Conservation (phyloP, 768 basidiomycete species). For the Lactarius sanguifluus region DNA sequence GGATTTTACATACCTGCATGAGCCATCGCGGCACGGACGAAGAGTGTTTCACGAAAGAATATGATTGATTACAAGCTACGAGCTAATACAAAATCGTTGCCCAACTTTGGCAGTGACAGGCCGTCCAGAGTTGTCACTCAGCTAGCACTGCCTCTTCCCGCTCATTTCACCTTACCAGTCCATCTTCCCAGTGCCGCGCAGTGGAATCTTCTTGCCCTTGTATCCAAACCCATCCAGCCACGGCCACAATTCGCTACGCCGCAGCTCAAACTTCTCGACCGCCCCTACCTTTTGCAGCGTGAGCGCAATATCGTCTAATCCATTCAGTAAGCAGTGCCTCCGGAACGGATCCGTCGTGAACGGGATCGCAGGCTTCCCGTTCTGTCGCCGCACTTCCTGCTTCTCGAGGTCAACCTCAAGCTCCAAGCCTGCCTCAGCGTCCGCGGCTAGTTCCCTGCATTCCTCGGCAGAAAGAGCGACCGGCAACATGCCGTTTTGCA, state of each 20-base stretch:
- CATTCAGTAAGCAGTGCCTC: slow-evolving; percentile 90
- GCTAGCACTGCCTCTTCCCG: background rate
- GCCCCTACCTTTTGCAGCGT: slow-evolving; percentile 76
- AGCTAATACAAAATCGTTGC: background rate
- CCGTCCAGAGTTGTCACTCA: background rate
- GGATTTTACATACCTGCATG: background rate
- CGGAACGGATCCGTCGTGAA: slow-evolving; percentile 91
- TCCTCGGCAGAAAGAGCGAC: slow-evolving; percentile 49
- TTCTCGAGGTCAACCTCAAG: slow-evolving; percentile 63
- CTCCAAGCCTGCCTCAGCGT: slow-evolving; percentile 51
- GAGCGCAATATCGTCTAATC: slow-evolving; percentile 93
- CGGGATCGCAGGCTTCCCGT: slow-evolving; percentile 67
- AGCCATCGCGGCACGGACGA: background rate
- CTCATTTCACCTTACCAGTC: slow-evolving; percentile 60
- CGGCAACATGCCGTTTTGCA: slow-evolving; percentile 67
- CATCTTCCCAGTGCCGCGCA: slow-evolving; percentile 48
- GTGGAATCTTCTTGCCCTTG: slow-evolving; percentile 73
- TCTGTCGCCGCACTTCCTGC: slow-evolving; percentile 54
- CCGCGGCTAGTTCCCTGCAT: slow-evolving; percentile 50
- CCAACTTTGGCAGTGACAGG: background rate
- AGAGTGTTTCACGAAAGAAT: background rate
- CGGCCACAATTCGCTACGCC: slow-evolving; percentile 78
- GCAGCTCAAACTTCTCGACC: slow-evolving; percentile 81
- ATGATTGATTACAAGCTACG: background rate
- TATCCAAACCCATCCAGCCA: slow-evolving; percentile 98